Conservation (phyloP, 2,329 filamentous ascomycete genomes). For the Fusarium penzigii region DNA sequence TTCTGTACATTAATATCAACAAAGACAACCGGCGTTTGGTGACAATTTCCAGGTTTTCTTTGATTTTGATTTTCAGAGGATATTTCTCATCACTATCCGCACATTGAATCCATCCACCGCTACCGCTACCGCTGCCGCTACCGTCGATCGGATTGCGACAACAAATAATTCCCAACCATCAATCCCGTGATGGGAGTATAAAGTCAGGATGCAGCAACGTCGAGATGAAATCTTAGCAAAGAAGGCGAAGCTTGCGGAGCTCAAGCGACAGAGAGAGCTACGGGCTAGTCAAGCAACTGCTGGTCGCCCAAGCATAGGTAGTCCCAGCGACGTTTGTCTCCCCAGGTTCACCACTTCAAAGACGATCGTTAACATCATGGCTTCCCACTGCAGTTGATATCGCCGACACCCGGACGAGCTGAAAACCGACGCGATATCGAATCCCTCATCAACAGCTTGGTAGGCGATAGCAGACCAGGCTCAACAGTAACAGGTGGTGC, state of each 20-base stretch:
- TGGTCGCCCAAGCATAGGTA: constrained; percentile 67
- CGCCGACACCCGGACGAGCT: constrained; percentile 69
- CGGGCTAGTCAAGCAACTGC: constrained; percentile 74
- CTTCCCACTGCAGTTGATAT: constrained; percentile 47
- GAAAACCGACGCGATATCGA: constrained; percentile 78
- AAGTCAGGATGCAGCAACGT: constrained; percentile 68
- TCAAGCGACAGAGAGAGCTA: constrained; percentile 88
- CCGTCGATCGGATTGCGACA: constrained; percentile 5
- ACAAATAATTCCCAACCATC: constrained; percentile 24
- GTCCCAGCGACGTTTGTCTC: constrained; percentile 68
- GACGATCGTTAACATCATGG: constrained; percentile 14
- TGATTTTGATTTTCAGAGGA: no score
- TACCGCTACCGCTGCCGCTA: neutral
- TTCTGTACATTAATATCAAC: no score
- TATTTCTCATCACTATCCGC: no score
- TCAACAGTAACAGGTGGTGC: constrained; percentile 65
- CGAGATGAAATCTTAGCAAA: constrained; percentile 97
- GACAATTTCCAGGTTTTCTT: no score
- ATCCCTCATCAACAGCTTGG: constrained; percentile 78
- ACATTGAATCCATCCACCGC: no score
- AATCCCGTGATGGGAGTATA: constrained; percentile 51
- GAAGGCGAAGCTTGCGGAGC: constrained; percentile 93
- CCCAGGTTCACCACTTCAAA: constrained; percentile 15
- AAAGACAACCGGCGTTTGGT: no score
- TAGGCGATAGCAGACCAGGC: constrained; percentile 73